Conservation (phyloP, 2,329 filamentous ascomycete genomes). For the Chrysoporthe puriensis region DNA sequence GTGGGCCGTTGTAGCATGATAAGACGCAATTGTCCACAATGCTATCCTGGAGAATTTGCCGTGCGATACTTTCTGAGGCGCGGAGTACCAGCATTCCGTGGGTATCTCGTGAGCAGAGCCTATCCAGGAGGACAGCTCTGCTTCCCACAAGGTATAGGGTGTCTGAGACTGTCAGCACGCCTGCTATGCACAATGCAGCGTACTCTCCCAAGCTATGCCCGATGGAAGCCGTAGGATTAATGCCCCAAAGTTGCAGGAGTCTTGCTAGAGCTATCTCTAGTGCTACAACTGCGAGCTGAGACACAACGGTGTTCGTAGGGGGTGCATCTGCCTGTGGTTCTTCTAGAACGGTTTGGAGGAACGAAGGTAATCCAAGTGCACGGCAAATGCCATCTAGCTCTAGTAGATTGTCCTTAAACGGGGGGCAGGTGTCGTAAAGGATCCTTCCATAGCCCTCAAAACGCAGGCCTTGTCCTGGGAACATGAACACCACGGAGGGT, state of each 20-base stretch:
- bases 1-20: conserved; percentile 68
- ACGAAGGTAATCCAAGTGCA: no score
- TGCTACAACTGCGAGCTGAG: neutral
- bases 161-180: conserved; percentile 72
- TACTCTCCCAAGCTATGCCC: conserved; percentile 51
- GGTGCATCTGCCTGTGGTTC: no score
- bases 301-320: no score
- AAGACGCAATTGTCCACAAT: conserved; percentile 59
- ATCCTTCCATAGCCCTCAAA: conserved; percentile 29
- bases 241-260: neutral
- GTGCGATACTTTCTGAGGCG: conserved; percentile 28
- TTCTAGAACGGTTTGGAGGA: no score
- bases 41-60: conserved; percentile 28
- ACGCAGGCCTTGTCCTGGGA: conserved; percentile 34
- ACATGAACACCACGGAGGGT: conserved; percentile 28
- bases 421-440: conserved; percentile 21
- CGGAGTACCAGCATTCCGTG: conserved; percentile 62
- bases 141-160: conserved; percentile 72
- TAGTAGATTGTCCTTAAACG: neutral
- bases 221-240: neutral
- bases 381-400: no score
- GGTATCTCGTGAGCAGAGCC: conserved; percentile 67
- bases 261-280: conserved; percentile 47
- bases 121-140: conserved; percentile 66
- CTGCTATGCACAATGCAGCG: conserved; percentile 69